Evolutionary conservation across 202 grass and related monocot genomes (phyloP), one percentile per base, ranked within the genome.

Genomic region (Panicum virgatum): DNA sequence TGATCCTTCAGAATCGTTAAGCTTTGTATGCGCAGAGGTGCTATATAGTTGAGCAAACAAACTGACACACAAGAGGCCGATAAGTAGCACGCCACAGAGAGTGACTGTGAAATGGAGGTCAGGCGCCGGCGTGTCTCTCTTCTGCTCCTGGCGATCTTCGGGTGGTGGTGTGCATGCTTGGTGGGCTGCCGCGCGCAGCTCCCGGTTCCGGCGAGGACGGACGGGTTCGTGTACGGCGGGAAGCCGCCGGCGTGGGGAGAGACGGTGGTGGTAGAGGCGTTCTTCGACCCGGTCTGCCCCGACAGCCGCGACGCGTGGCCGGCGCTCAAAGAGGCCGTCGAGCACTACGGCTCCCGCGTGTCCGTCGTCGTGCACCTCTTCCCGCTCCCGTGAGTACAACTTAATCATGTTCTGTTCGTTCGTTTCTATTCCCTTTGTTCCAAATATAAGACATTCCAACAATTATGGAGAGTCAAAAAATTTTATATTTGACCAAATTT

Each of bases 241-340:
- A 67, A 19, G 42, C 23, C 61, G 4, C 79, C 77, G 11, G 84
- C 90, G 39, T 91, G 84, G 95, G 92, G 95, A 3, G 54, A 86
- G 45, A 89, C 96, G 5, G 92, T 98, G 38, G 84, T 98, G 26
- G 88, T 98, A 10, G 96, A 98, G 82, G 92, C 92, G 52, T 98
- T 91, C 79, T 82, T 98, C 14, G 92, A 98, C 47, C 96, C 96
- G 0, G 43, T 98, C 20, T 98, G 92, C 81, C 96, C 96, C 1
- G 92, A 98, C 83, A 98, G 96, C 90, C 90, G 92, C 53, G 96
- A 91, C 60, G 84, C 90, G 0, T 98, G 96, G 96, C 87, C 80
- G 32, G 62, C 83, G 37, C 86, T 98, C 8, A 94, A 91, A 90
- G 37, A 91, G 82, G 88, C 89, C 15, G 65, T 88, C 39, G 20